phyloP scores from a whole-genome alignment of 208 protist genomes.

The Endotrypanum monterogeii region DNA sequence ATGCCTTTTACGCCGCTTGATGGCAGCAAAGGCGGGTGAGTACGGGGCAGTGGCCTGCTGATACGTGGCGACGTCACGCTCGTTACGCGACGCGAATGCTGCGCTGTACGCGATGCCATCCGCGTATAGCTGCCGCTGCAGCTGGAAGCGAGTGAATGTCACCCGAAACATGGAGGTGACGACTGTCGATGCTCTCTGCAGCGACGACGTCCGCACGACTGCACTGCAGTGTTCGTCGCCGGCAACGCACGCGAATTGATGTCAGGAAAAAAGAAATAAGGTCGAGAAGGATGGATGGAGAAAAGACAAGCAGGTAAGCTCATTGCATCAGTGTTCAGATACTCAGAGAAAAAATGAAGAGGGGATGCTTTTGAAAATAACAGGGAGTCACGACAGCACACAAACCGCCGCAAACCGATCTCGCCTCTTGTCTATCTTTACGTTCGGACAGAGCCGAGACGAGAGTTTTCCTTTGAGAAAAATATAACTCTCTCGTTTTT shows the following conservation, averaged over 20 bases:
- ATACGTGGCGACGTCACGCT: slow-evolving; percentile 39
- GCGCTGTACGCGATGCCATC: slow-evolving; percentile 53
- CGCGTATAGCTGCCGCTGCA: slow-evolving; percentile 45
- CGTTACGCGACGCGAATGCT: slow-evolving; percentile 50
- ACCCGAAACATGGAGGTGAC: slow-evolving; percentile 34
- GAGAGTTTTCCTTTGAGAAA: background rate
- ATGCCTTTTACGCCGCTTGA: slow-evolving; percentile 52
- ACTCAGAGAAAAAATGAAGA: background rate
- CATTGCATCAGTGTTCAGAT: background rate
- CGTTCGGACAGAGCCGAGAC: background rate
- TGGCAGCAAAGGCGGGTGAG: slow-evolving; percentile 41
- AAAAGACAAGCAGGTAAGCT: background rate
- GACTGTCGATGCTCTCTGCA: background rate
- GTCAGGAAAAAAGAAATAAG: background rate
- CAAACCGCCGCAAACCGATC: background rate
- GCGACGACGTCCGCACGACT: background rate
- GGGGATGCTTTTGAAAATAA: background rate
- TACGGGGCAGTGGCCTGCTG: slow-evolving; percentile 53
- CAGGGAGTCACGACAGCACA: background rate
- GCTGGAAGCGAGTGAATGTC: slow-evolving; percentile 25
- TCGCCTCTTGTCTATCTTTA: background rate
- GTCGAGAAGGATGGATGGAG: background rate
- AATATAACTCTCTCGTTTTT: too few relatives aligned
- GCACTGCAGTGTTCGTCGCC: background rate
- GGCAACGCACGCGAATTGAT: background rate